Evolutionary conservation across 805 yeast genomes (phyloP).

Genomic region (Saturnispora zaruensis): DNA sequence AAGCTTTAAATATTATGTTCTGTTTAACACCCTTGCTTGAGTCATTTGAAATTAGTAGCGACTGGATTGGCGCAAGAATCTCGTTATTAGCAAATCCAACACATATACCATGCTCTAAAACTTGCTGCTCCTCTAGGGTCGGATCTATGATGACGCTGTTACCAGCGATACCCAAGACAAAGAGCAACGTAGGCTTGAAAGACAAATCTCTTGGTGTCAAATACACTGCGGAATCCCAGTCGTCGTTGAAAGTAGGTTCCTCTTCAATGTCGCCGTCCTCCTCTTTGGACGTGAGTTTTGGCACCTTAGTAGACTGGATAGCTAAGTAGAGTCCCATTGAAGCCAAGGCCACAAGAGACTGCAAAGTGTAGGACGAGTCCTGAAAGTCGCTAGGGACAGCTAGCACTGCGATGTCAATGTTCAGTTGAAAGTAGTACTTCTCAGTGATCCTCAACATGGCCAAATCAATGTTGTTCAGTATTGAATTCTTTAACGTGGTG

Average conservation of each 20-base stretch:
- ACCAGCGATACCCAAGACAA: conserved; percentile 72
- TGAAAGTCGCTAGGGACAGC: conserved; percentile 40
- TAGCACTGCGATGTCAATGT: conserved; percentile 70
- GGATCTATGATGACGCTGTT: conserved; percentile 71
- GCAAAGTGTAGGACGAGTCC: conserved; percentile 65
- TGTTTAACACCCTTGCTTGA: conserved; percentile 50
- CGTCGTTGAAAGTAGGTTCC: conserved; percentile 85
- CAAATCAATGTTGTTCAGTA: conserved; percentile 45
- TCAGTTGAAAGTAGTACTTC: conserved; percentile 67
- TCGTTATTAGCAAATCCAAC: conserved; percentile 62
- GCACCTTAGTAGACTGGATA: conserved; percentile 66
- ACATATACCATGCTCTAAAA: conserved; percentile 74
- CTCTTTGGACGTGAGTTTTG: conserved; percentile 59
- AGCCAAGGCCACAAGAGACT: conserved; percentile 43
- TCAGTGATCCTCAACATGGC: conserved; percentile 53
- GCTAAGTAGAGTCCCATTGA: conserved; percentile 81
- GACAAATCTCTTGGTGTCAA: conserved; percentile 32
- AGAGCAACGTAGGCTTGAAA: conserved; percentile 66
- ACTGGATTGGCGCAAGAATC: conserved; percentile 65
- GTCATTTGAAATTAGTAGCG: conserved; percentile 47
- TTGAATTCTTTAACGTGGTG: conserved; percentile 48
- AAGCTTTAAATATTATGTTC: conserved; percentile 40
- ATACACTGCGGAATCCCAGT: conserved; percentile 55
- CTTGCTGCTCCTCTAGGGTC: conserved; percentile 78
- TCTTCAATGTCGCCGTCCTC: conserved; percentile 68